These are phyloP conservation scores for Nakataea oryzae DNA, from an alignment of 2,329 filamentous ascomycete genomes.

Conservation along the genomic window DNA sequence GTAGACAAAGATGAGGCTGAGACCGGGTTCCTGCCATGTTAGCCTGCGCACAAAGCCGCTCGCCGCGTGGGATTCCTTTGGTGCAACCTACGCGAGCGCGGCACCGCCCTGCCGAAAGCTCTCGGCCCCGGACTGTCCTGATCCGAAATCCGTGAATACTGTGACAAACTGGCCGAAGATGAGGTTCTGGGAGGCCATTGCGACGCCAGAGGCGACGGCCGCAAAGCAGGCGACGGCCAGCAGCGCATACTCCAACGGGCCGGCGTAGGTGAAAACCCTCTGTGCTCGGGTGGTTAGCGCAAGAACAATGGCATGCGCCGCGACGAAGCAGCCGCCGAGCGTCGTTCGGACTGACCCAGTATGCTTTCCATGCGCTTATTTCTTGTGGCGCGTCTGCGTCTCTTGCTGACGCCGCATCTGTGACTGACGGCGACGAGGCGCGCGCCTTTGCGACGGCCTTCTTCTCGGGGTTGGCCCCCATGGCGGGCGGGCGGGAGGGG, in stretches of 20 bases:
- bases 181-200: constrained; percentile 38
- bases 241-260: constrained; percentile 6
- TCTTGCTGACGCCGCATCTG: not conserved
- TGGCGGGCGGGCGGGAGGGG: not conserved
- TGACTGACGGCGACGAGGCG: not conserved
- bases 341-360: not conserved
- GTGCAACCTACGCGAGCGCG: constrained; percentile 6
- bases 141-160: constrained; percentile 30
- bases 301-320: too few species aligned
- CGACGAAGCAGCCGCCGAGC: too few species aligned
- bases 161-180: constrained; percentile 39
- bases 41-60: not conserved
- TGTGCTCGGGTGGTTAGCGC: not conserved
- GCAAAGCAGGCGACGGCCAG: constrained; percentile 12
- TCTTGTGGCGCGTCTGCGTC: not conserved
- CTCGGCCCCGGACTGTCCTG: constrained; percentile 17
- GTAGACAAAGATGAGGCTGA: constrained; percentile 41
- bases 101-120: constrained; percentile 22
- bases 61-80: too few species aligned
- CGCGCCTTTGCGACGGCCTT: not conserved
- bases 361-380: not conserved
- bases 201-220: constrained; percentile 29
- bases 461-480: not conserved
- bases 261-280: not conserved
- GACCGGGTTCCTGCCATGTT: constrained; percentile 12